Evolutionary conservation across 2,329 filamentous ascomycete genomes (phyloP).

Genomic region (Fusarium foetens): DNA sequence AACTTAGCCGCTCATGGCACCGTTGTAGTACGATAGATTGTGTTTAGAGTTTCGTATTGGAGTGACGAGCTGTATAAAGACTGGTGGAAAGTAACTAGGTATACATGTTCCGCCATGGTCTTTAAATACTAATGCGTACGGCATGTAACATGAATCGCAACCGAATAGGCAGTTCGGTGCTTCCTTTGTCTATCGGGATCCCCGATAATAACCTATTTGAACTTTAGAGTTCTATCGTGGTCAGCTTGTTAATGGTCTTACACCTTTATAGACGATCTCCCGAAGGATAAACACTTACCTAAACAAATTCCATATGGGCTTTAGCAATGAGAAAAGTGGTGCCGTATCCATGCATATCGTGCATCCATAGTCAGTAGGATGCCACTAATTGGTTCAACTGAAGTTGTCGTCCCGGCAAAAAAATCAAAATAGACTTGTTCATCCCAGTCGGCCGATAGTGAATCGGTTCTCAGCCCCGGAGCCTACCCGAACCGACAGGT

Average conservation of each 20-base stretch:
- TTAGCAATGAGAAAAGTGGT: background rate
- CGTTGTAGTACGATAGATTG: background rate
- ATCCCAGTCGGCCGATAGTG: background rate
- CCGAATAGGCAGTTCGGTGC: constrained; percentile 18
- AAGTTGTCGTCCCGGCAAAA: constrained; percentile 11
- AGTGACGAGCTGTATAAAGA: constrained; percentile 3
- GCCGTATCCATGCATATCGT: background rate
- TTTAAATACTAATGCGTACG: background rate
- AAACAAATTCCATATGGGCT: background rate
- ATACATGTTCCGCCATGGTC: background rate
- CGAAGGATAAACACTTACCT: constrained; percentile 2
- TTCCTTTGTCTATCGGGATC: background rate
- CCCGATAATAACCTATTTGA: constrained; percentile 7
- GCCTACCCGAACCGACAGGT: background rate
- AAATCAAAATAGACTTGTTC: background rate
- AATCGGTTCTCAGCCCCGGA: background rate
- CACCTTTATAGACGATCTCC: background rate
- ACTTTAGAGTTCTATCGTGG: background rate
- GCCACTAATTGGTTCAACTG: background rate
- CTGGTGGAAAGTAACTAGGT: constrained; percentile 22
- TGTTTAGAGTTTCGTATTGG: constrained; percentile 13
- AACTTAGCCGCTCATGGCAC: background rate
- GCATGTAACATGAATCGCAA: background rate
- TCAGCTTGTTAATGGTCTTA: background rate
- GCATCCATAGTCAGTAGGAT: background rate